Base-by-base conservation (phyloP, 305 asterid genomes). In the Ilex paraguariensis region DNA sequence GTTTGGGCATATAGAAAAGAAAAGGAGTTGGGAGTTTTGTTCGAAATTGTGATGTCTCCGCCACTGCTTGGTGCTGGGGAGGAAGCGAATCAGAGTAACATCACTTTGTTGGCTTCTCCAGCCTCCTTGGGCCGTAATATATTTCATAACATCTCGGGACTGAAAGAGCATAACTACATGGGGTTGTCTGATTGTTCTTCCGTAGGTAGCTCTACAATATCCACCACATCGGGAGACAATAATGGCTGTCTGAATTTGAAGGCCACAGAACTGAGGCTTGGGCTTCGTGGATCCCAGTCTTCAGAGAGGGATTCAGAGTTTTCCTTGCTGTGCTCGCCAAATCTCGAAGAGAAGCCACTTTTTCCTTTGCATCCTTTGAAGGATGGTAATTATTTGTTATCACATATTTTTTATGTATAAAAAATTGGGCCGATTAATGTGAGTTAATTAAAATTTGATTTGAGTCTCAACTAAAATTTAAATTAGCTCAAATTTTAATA, bases 181-280 rank as follows among this genome's bases (percentile, higher is more conserved):
- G 90, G 94, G 31, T 56, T 83, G 21, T 83, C 90, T 1, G 83
- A 77, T 70, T 81, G 86, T 64, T 83, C 94, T 30, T 86, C 90
- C 0, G 88, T 79, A 61, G 88, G 81, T 62, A 83, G 84, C 64
- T 79, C 82, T 50, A 65, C 63, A 15, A 66, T 73, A 59, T 79
- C 84, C 64, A 57, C 66, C 53, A 46, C 72, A 54, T 79, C 80
- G 14, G 78, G 65, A 9, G 75, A 57, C 6, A 72, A 59, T 59
- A 62, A 61, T 17, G 66, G 63, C 31, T 33, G 77, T 28, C 63
- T 79, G 66, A 73, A 73, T 57, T 67, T 79, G 70, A 79, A 69
- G 72, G 85, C 79, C 11, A 79, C 82, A 0, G 82, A 79, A 70
- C 76, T 80, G 8, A 73, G 82, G 67, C 79, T 76, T 13, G 85